These are phyloP conservation scores for Peronospora belbahrii DNA, from an alignment of 352 stramenopile species.

Conservation along the genomic window DNA sequence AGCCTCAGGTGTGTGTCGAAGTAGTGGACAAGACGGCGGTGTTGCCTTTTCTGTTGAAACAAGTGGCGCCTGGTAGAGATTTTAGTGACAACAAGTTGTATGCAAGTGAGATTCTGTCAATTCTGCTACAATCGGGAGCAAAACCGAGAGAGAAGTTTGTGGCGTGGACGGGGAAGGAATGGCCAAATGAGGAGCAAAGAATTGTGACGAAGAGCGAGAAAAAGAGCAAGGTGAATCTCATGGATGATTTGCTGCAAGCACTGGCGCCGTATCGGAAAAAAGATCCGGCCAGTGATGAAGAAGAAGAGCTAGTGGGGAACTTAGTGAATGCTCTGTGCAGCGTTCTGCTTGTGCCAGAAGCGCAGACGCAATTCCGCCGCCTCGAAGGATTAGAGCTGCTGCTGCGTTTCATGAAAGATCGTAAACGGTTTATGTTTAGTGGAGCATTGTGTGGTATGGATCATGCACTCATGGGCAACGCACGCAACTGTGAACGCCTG, in stretches of 20 bases:
- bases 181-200: conserved; percentile 7
- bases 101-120: conserved; percentile 76
- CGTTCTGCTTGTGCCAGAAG: conserved; percentile 43
- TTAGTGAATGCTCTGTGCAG: conserved; percentile 85
- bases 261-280: conserved; percentile 85
- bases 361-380: conserved; percentile 47
- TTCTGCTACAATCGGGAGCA: conserved; percentile 62
- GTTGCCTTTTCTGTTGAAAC: conserved; percentile 48
- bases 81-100: conserved; percentile 82
- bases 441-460: conserved; percentile 50
- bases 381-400: conserved; percentile 91
- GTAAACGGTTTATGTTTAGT: conserved; percentile 56
- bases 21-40: conserved; percentile 43
- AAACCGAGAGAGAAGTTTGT: conserved; percentile 40
- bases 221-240: conserved; percentile 44
- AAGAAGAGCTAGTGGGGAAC: conserved; percentile 92
- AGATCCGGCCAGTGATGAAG: conserved; percentile 62
- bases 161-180: conserved; percentile 9
- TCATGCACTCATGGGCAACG: conserved; percentile 50
- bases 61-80: conserved; percentile 28
- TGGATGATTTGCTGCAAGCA: conserved; percentile 89
- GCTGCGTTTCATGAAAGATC: conserved; percentile 87
- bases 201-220: conserved; percentile 4
- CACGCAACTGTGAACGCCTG: conserved; percentile 59
- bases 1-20: conserved; percentile 36